Evolutionary conservation across 208 protist species (phyloP), one percentile per base, ranked within the genome.

Genomic region (Crithidia expoeki): DNA sequence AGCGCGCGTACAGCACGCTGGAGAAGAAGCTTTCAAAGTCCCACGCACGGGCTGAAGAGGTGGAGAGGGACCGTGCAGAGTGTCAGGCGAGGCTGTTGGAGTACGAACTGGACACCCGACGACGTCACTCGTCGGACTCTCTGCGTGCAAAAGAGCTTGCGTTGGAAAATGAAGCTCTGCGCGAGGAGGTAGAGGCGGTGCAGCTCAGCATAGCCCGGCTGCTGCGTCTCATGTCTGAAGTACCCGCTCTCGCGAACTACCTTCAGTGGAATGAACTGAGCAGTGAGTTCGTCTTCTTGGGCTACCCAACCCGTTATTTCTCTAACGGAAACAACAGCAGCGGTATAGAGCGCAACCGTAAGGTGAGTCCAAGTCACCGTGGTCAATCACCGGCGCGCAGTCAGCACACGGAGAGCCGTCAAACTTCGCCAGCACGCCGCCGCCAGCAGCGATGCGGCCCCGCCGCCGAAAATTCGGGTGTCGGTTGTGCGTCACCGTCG

Each of bases 201-300:
- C 88, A 76, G 40, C 66, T 89, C 6, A 94, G 91, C 68, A 85
- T 91, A 76, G 81, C 85, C 25, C 84, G 88, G 7, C 73, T 96
- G 68, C 76, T 96, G 65, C 81, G 74, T n/a, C 58, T 96, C 23
- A 72, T 96, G 50, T 66, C 72, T 7, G 76, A 90, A 52, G 85
- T 96, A n/a, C 91, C 91, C n/a, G 61, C 73, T 17, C 67, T 96
- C 60, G 63, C 62, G 12, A 68, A 81, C 27, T 93, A 85, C 61
- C 60, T 96, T 51, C 52, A 56, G 64, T 85, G 76, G 84, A 84
- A 80, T 59, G 85, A 83, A 66, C 62, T 82, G 47, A 55, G 34
- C 58, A 84, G 74, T 67, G 77, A 76, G 50, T 95, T 85, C 85
- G 89, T 89, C 51, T 92, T 89, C 56, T 63, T 88, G 25, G 86